phyloP scores from a whole-genome alignment of 2,329 filamentous ascomycete species.

The Trichoderma sp. region DNA sequence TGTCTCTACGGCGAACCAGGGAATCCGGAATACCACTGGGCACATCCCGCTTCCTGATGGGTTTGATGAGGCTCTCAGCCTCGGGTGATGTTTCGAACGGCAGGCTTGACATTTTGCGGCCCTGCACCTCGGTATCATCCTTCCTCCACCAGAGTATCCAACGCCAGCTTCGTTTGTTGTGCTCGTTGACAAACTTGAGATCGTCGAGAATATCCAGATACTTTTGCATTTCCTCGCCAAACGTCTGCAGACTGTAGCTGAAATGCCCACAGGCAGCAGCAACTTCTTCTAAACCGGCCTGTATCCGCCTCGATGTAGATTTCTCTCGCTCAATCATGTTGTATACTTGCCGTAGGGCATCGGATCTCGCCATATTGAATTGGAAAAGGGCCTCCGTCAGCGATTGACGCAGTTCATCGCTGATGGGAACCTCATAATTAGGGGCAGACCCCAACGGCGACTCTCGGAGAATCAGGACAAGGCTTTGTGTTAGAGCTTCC shows the following conservation, averaged over 20 bases:
- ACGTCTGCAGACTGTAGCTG: slow-evolving; percentile 81
- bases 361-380: slow-evolving; percentile 69
- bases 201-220: slow-evolving; percentile 81
- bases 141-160: slow-evolving; percentile 76
- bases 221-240: slow-evolving; percentile 80
- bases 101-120: slow-evolving; percentile 22
- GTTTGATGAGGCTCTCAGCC: slow-evolving; percentile 37
- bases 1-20: slow-evolving; percentile 49
- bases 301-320: slow-evolving; percentile 64
- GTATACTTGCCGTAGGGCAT: slow-evolving; percentile 75
- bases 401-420: slow-evolving; percentile 74
- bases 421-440: slow-evolving; percentile 54
- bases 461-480: slow-evolving; percentile 80
- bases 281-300: slow-evolving; percentile 89
- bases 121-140: neutral
- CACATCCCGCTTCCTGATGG: slow-evolving; percentile 50
- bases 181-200: slow-evolving; percentile 67
- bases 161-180: slow-evolving; percentile 65
- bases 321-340: slow-evolving; percentile 68
- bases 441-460: slow-evolving; percentile 62
- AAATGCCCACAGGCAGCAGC: slow-evolving; percentile 92
- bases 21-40: slow-evolving; percentile 52
- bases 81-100: slow-evolving; percentile 35
- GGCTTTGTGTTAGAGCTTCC: slow-evolving; percentile 82
- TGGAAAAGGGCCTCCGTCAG: slow-evolving; percentile 72